Conservation (phyloP, 257 asterid genomes). For the Solanum lignicaule region DNA sequence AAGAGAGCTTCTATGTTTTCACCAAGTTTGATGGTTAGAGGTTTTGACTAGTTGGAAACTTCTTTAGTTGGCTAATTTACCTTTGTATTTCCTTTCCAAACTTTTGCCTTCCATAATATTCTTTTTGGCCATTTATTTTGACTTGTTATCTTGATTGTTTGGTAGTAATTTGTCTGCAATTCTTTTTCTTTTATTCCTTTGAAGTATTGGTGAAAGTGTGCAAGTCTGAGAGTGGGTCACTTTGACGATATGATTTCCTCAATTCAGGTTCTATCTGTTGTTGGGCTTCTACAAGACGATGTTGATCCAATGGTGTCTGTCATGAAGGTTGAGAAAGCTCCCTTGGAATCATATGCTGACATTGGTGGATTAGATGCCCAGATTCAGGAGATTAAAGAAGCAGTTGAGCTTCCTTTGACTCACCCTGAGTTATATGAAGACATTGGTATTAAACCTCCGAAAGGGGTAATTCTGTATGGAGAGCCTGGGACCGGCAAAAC, state of each 20-base stretch:
- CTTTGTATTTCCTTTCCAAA: neutral
- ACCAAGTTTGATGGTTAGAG: neutral
- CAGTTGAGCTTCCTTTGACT: constrained; percentile 48
- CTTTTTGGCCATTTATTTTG: neutral
- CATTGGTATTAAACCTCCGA: constrained; percentile 81
- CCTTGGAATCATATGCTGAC: constrained; percentile 88
- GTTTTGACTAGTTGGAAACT: neutral
- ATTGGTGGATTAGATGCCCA: constrained; percentile 49
- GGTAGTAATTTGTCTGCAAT: neutral
- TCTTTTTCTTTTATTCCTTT: neutral
- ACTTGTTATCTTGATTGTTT: neutral
- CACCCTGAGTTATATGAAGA: constrained; percentile 60
- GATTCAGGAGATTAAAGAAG: constrained; percentile 51
- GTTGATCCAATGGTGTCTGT: constrained; percentile 97
- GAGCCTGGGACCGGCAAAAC: constrained; percentile 99
- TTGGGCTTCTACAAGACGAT: constrained; percentile 92
- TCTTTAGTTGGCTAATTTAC: neutral
- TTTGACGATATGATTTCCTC: neutral
- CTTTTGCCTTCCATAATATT: neutral
- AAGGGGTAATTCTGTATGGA: constrained; percentile 91
- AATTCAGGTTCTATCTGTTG: constrained; percentile 87
- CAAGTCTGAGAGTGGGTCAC: neutral
- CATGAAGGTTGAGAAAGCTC: constrained; percentile 98
- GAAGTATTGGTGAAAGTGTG: neutral
- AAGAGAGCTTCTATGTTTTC: neutral